These are phyloP conservation scores for Hypoxylon sp. DNA, from an alignment of 2,329 filamentous ascomycete genomes.

Conservation along the genomic window DNA sequence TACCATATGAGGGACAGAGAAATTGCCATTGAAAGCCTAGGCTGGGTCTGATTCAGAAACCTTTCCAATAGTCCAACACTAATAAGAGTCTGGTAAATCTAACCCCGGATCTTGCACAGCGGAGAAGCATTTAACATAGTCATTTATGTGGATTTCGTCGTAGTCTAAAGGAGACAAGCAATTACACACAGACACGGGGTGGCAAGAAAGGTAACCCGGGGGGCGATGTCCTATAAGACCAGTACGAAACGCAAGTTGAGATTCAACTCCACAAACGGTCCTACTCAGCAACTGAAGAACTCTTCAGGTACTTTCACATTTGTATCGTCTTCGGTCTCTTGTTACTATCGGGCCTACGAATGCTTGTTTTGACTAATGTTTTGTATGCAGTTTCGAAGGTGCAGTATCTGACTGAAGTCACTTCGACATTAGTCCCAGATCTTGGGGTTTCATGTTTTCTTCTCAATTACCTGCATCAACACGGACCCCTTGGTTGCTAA, in stretches of 20 bases:
- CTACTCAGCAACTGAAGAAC: slow-evolving; percentile 8
- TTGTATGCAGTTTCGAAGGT: slow-evolving; percentile 21
- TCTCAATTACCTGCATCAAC: slow-evolving; percentile 18
- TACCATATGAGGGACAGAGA: slow-evolving; percentile 10
- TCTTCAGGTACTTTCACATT: background rate
- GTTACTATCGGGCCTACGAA: slow-evolving; percentile 1
- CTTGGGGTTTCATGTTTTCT: slow-evolving; percentile 24
- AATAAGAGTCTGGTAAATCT: slow-evolving; percentile 7
- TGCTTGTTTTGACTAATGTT: slow-evolving; percentile 15
- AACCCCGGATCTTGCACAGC: slow-evolving; percentile 33
- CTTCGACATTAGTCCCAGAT: slow-evolving; percentile 21
- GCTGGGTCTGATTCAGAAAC: background rate
- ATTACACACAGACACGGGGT: slow-evolving; percentile 18
- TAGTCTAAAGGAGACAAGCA: slow-evolving; percentile 25
- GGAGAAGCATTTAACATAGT: slow-evolving; percentile 7
- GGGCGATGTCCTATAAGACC: slow-evolving; percentile 19
- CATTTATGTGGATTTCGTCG: slow-evolving; percentile 20
- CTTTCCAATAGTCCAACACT: slow-evolving; percentile 27
- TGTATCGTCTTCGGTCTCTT: slow-evolving; percentile 12
- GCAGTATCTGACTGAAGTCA: slow-evolving; percentile 15
- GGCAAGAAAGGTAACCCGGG: slow-evolving; percentile 7
- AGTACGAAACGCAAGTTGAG: slow-evolving; percentile 24
- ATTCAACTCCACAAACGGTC: slow-evolving; percentile 27
- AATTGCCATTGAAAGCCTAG: slow-evolving; percentile 10
- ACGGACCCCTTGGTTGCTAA: slow-evolving; percentile 9